These are phyloP conservation scores for Globisporangium perplexum DNA, from an alignment of 352 stramenopile genomes.

Conservation along the genomic window DNA sequence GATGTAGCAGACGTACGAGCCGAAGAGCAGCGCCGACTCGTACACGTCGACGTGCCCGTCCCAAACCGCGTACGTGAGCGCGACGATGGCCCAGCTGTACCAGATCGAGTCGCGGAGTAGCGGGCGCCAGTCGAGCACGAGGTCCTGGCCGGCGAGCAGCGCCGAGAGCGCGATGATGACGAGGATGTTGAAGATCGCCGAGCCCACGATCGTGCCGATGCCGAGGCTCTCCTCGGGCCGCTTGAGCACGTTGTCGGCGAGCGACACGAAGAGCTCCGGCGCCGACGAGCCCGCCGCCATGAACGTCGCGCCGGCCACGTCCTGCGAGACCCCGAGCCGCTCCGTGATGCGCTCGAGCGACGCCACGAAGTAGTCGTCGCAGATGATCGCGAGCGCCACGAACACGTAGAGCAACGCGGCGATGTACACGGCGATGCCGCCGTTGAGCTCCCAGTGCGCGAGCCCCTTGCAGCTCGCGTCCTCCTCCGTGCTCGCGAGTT, in stretches of 20 bases:
- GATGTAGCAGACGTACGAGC: constrained; percentile 66
- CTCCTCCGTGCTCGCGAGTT: constrained; percentile 17
- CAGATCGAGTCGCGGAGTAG: constrained; percentile 76
- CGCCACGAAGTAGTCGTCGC: constrained; percentile 86
- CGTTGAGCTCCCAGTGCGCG: constrained; percentile 41
- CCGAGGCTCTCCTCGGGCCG: constrained; percentile 60
- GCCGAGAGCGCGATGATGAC: constrained; percentile 84
- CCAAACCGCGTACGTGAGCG: constrained; percentile 50
- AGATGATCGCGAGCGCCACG: constrained; percentile 83
- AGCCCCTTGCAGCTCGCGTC: constrained; percentile 27
- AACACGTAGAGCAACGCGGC: constrained; percentile 69
- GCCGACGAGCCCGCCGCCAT: constrained; percentile 80
- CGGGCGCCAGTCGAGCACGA: constrained; percentile 70
- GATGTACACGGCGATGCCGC: constrained; percentile 60
- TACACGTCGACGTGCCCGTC: constrained; percentile 52
- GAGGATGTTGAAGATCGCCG: constrained; percentile 84
- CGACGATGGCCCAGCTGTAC: constrained; percentile 61
- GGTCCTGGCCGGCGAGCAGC: constrained; percentile 50
- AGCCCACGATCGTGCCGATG: constrained; percentile 83
- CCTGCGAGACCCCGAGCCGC: constrained; percentile 48
- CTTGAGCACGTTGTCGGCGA: constrained; percentile 72
- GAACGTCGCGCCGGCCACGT: constrained; percentile 81
- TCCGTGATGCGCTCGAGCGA: constrained; percentile 74
- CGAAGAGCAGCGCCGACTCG: constrained; percentile 63
- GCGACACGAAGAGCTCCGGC: constrained; percentile 75